Percentiles rank a stretch among this genome's conserved stretches.
Evolutionary conservation across 495 filamentous ascomycete genomes (phyloP).

Genomic region (Neurospora tetraspora): DNA sequence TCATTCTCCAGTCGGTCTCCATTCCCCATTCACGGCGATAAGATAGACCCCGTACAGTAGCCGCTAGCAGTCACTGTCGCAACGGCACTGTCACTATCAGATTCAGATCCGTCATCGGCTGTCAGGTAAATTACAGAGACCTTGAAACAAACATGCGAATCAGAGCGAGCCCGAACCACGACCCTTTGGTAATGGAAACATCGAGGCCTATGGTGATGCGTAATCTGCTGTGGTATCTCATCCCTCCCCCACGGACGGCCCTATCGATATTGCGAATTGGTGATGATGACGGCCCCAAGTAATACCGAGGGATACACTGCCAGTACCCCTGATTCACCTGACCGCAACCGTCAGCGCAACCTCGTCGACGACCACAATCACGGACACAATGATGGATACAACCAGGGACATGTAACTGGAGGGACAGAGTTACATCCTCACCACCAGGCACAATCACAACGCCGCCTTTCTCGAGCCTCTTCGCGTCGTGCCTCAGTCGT

Average conservation of each 20-base stretch:
- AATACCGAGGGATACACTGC: not conserved
- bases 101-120: not conserved
- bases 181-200: not conserved
- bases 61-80: not conserved
- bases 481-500: constrained; percentile 1
- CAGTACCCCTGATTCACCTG: not conserved
- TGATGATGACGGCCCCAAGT: not conserved
- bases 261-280: not conserved
- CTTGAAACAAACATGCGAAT: not conserved
- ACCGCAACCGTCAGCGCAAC: not conserved
- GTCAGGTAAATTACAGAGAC: not conserved
- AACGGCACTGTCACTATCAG: not conserved
- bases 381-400: not conserved
- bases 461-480: not conserved
- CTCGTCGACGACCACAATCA: not conserved
- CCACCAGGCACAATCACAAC: not conserved
- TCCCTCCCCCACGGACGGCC: not conserved
- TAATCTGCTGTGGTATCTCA: not conserved
- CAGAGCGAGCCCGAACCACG: not conserved
- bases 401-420: not conserved
- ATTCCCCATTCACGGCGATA: not conserved
- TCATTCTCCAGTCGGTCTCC: not conserved
- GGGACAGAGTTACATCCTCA: not conserved
- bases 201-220: not conserved
- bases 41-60: not conserved